A percentile compares a stretch with the other conserved stretches of the same genome.
These are phyloP conservation scores for Pyrenula massariospora DNA, from an alignment of 495 filamentous ascomycete genomes.

Conservation along the genomic window DNA sequence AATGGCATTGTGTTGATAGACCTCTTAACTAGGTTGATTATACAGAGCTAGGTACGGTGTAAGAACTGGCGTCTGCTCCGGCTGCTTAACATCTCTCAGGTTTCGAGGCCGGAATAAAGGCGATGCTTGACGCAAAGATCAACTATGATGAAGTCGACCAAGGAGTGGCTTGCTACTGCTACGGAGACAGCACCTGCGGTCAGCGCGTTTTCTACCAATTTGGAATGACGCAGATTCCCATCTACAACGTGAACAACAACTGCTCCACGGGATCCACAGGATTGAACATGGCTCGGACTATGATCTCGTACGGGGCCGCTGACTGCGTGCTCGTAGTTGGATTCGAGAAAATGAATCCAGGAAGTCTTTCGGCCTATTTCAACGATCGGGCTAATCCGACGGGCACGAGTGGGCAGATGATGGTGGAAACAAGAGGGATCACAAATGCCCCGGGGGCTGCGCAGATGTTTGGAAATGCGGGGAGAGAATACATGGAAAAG, in stretches of 20 bases:
- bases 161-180: slow-evolving; percentile 95
- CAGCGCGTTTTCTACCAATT: slow-evolving; percentile 99
- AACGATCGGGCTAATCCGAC: slow-evolving; percentile 71
- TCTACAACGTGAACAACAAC: slow-evolving; percentile 98
- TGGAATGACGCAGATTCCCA: slow-evolving; percentile 89
- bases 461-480: slow-evolving; percentile 94
- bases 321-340: slow-evolving; percentile 86
- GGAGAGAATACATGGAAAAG: slow-evolving; percentile 92
- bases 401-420: slow-evolving; percentile 60
- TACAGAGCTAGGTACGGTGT: slow-evolving; percentile 21
- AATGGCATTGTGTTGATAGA: not conserved
- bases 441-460: slow-evolving; percentile 75
- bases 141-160: slow-evolving; percentile 95
- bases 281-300: slow-evolving; percentile 67
- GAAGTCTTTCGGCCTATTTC: slow-evolving; percentile 69
- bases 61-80: slow-evolving; percentile 41
- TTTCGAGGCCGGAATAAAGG: slow-evolving; percentile 91
- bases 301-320: slow-evolving; percentile 68
- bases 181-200: slow-evolving; percentile 87
- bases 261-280: slow-evolving; percentile 90
- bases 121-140: slow-evolving; percentile 88
- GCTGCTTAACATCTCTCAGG: slow-evolving; percentile 48
- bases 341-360: slow-evolving; percentile 96
- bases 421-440: slow-evolving; percentile 67
- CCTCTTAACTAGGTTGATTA: slow-evolving; percentile 13